Base-by-base conservation (phyloP, 2,329 filamentous ascomycete species). In the Sclerotinia glacialis region DNA sequence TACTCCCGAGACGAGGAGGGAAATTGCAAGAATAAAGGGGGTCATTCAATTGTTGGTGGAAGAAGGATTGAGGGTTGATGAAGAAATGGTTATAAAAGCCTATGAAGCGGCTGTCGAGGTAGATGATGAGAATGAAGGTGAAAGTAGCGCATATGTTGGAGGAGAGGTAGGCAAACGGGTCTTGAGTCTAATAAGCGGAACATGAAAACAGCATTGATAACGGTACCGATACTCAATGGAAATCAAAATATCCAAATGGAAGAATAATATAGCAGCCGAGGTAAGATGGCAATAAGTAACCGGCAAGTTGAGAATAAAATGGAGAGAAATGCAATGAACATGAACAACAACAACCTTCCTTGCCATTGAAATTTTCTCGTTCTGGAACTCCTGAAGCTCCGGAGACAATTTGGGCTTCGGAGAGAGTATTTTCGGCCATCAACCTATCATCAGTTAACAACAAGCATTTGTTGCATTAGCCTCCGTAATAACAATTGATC, bases 11-110 rank as follows among this genome's bases (percentile, higher is more conserved):
- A 94, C 92, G 21, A 87, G 95, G 82, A 86, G 89, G 69, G 95
- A 98, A 82, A 97, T 99, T 78, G 88, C 92, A 21, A 83, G 93
- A 67, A 83, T 98, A 55, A 84, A 90, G 46, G 91, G 91, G 28
- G 90, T 95, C 66, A 90, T 99, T 66, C 85, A 88, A 67, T 89
- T 92, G 1, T 80, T 99, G 67, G 91, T 96, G 2, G 90, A 96
- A 76, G 87, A 89, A 54, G 91, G 92, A 0, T 80, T 95, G 53
- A 86, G 88, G 67, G 92, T 99, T 37, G 95, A 98, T 73, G 94
- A 98, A 79, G 92, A 95, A 53, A 93, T 88, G 77, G 90, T 98
- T 28, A 89, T 87, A 73, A 87, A 83, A 73, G 92, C 90, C 0
- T 99, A 98, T 76, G 86, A 90, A 64, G 90, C 90, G 69, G 91